These are phyloP conservation scores for Fragosphaeria purpurea DNA, from an alignment of 2,329 filamentous ascomycete genomes.

Conservation along the genomic window DNA sequence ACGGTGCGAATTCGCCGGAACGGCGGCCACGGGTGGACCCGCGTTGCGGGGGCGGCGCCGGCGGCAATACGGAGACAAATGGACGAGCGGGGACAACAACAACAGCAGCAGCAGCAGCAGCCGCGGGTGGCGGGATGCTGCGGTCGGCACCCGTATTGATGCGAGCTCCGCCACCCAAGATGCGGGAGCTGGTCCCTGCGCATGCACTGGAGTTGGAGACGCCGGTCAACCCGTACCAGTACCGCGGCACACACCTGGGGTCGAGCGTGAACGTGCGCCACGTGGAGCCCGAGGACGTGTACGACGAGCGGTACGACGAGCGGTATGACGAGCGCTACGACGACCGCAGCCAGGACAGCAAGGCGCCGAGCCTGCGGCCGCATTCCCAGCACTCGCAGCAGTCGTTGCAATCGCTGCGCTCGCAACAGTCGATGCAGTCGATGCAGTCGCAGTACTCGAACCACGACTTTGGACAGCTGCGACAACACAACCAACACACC, in stretches of 20 bases:
- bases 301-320: conserved; percentile 48
- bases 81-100: too few species aligned
- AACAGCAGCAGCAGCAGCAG: conserved; percentile 13
- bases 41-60: conserved; percentile 28
- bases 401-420: not conserved
- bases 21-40: conserved; percentile 48
- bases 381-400: conserved; percentile 9
- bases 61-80: too few species aligned
- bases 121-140: conserved; percentile 29
- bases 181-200: conserved; percentile 62
- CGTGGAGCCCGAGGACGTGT: conserved; percentile 72
- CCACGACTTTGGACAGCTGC: not conserved
- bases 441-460: not conserved
- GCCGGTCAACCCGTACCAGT: conserved; percentile 38
- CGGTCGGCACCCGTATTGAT: conserved; percentile 44
- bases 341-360: conserved; percentile 6
- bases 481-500: too few species aligned
- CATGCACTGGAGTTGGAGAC: conserved; percentile 34
- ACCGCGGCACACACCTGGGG: conserved; percentile 36
- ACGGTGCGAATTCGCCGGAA: conserved; percentile 74
- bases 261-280: conserved; percentile 46
- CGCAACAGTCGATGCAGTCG: not conserved
- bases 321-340: conserved; percentile 6
- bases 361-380: conserved; percentile 6
- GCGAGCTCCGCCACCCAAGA: conserved; percentile 75